Conservation (phyloP, 345 rosid genomes). For the Aegle marmelos region DNA sequence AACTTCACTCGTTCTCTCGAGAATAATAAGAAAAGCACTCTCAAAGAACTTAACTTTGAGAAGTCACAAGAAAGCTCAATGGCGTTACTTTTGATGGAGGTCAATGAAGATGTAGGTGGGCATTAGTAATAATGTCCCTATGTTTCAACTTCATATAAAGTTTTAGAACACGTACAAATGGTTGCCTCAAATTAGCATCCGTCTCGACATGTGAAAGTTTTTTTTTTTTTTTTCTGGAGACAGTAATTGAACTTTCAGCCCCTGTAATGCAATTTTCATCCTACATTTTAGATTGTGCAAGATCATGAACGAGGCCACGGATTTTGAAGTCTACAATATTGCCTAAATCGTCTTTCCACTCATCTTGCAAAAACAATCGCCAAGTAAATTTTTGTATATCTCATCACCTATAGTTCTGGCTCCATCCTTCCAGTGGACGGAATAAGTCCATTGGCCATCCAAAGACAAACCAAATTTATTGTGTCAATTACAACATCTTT, state of each 20-base stretch:
- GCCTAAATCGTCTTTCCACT: not conserved
- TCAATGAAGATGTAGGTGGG: not conserved
- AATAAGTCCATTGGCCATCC: constrained; percentile 20
- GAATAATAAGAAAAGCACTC: fast-evolving
- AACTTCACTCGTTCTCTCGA: not conserved
- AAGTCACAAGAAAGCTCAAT: not conserved
- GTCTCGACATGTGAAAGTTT: not conserved
- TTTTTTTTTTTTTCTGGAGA: too few species aligned
- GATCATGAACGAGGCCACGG: constrained; percentile 27
- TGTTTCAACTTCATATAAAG: not conserved
- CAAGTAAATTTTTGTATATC: constrained; percentile 13
- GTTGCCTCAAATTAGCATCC: not conserved
- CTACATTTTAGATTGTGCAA: constrained; percentile 12
- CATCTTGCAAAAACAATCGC: constrained; percentile 19
- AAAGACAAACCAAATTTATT: not conserved
- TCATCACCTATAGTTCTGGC: constrained; percentile 12
- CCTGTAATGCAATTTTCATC: not conserved
- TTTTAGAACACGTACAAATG: not conserved
- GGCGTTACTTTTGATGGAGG: not conserved
- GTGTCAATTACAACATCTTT: not conserved
- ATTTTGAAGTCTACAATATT: constrained; percentile 6
- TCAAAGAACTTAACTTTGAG: not conserved
- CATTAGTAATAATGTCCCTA: not conserved
- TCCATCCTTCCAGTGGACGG: not conserved
- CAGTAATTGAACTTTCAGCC: not conserved